A percentile compares a stretch with the other conserved stretches of the same genome.
Evolutionary conservation across 2,329 filamentous ascomycete species (phyloP).

Genomic region (Penicillium polonicum): DNA sequence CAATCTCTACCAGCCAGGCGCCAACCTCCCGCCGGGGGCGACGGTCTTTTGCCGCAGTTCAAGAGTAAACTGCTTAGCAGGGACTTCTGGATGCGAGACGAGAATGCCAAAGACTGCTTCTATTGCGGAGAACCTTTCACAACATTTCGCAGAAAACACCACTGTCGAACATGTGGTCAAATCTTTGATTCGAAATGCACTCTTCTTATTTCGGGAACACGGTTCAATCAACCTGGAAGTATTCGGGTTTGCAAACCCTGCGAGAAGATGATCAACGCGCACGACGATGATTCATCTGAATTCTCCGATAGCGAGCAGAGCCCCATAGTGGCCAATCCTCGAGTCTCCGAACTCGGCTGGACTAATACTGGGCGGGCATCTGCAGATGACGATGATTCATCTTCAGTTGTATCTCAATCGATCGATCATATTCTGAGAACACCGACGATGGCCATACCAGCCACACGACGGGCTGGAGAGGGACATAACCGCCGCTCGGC

Average conservation of each 20-base stretch:
- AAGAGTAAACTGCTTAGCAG: conserved; percentile 85
- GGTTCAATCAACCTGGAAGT: conserved; percentile 81
- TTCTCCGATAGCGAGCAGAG: conserved; percentile 71
- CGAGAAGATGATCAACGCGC: conserved; percentile 83
- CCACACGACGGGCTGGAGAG: conserved; percentile 65
- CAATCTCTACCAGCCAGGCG: conserved; percentile 23
- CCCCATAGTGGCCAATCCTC: conserved; percentile 63
- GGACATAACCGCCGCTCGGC: conserved; percentile 81
- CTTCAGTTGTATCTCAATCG: conserved; percentile 48
- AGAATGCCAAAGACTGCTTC: conserved; percentile 97
- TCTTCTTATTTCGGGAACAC: conserved; percentile 79
- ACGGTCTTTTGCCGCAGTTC: conserved; percentile 59
- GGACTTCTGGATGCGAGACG: conserved; percentile 99
- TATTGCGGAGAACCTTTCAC: conserved; percentile 86
- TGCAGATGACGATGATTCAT: conserved; percentile 49
- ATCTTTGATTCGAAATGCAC: conserved; percentile 98
- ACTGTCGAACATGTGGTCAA: conserved; percentile 92
- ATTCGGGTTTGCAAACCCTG: conserved; percentile 92
- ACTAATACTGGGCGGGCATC: conserved; percentile 44
- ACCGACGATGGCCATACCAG: conserved; percentile 65
- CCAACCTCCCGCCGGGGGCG: conserved; percentile 17
- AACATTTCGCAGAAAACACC: conserved; percentile 92
- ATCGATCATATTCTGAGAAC: conserved; percentile 49
- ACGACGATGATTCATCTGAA: conserved; percentile 87
- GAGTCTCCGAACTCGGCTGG: conserved; percentile 58